These are phyloP conservation scores for Backusella liffmaniae DNA, from an alignment of 192 early-diverging fungal genomes.

Conservation along the genomic window DNA sequence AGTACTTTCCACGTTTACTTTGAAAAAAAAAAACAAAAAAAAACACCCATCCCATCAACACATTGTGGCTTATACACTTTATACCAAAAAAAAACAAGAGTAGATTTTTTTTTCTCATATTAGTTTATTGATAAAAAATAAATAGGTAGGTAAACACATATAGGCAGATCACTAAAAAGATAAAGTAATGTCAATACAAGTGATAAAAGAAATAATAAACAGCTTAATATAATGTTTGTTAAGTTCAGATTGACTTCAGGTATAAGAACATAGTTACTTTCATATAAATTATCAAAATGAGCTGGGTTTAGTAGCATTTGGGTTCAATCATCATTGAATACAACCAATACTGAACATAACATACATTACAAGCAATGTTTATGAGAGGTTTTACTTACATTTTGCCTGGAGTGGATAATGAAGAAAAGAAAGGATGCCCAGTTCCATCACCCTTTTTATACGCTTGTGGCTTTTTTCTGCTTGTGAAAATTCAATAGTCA, in stretches of 20 bases:
- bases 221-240: neutral
- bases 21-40: neutral
- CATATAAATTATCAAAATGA: constrained; percentile 5
- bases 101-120: neutral
- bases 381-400: neutral
- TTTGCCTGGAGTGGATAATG: neutral
- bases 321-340: constrained; percentile 6
- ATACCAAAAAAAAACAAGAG: neutral
- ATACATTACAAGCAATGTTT: neutral
- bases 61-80: neutral
- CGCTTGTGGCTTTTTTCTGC: neutral
- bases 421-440: neutral
- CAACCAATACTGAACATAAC: neutral
- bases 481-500: neutral
- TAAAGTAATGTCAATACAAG: neutral
- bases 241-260: constrained; percentile 4
- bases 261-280: neutral
- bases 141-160: neutral
- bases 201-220: neutral
- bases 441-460: neutral
- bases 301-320: constrained; percentile 8
- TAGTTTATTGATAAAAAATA: neutral
- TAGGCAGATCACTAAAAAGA: neutral
- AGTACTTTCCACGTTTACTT: neutral
- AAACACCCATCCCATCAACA: neutral